Evolutionary conservation across 441 rosid species (phyloP).

Genomic region (Populus tomentosa): DNA sequence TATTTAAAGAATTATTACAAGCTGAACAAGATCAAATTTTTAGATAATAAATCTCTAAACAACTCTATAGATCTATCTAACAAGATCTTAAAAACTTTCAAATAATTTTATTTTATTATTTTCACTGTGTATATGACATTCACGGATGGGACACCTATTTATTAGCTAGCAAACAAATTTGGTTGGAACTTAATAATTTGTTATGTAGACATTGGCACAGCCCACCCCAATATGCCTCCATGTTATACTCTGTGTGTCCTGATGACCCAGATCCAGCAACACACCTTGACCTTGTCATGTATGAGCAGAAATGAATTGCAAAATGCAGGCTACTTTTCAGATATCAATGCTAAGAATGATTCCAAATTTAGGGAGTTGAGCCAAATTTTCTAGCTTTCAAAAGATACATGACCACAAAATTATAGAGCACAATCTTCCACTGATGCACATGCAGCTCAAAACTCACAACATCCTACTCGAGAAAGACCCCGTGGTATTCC

Average conservation of each 20-base stretch:
- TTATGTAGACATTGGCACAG: not conserved
- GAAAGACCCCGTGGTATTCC: not conserved
- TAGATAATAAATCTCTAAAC: too few relatives aligned
- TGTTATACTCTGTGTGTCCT: not conserved
- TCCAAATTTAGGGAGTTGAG: not conserved
- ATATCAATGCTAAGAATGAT: not conserved
- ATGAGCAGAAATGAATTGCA: not conserved
- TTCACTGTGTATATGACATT: too few relatives aligned
- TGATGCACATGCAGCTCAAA: not conserved
- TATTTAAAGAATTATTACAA: too few relatives aligned
- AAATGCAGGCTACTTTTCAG: not conserved
- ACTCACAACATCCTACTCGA: not conserved
- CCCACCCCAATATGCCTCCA: not conserved
- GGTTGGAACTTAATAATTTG: not conserved
- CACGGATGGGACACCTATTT: too few relatives aligned
- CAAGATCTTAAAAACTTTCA: rapidly evolving
- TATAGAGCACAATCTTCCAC: not conserved
- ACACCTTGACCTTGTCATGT: not conserved
- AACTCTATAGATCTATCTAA: too few relatives aligned
- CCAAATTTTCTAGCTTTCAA: not conserved
- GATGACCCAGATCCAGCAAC: not conserved
- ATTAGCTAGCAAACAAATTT: not conserved
- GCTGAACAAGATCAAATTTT: too few relatives aligned
- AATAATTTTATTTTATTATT: too few relatives aligned
- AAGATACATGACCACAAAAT: not conserved